These are phyloP conservation scores for Moesziomyces sp. DNA, from an alignment of 1,284 basidiomycete genomes.

Conservation along the genomic window DNA sequence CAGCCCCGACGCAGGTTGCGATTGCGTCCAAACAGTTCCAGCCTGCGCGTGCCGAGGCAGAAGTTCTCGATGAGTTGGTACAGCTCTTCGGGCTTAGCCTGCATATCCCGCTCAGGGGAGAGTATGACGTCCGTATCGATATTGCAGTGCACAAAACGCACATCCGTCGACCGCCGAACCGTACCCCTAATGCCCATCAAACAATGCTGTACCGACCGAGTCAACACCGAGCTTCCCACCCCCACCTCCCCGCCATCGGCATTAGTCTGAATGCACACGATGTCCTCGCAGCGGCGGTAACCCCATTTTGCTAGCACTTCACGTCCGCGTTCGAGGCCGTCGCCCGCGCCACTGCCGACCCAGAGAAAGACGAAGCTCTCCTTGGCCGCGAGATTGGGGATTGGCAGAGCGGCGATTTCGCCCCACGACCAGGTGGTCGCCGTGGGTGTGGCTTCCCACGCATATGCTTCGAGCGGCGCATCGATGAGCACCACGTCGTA, in stretches of 20 bases:
- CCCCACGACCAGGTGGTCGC: conserved; percentile 78
- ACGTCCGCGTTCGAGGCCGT: conserved; percentile 89
- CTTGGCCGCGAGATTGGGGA: conserved; percentile 85
- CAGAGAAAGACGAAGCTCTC: conserved; percentile 88
- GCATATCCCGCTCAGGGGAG: conserved; percentile 72
- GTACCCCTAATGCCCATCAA: conserved; percentile 98
- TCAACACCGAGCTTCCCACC: conserved; percentile 46
- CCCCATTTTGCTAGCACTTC: conserved; percentile 94
- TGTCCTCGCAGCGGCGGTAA: conserved; percentile 93
- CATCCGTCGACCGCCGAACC: conserved; percentile 90
- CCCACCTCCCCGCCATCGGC: conserved; percentile 46
- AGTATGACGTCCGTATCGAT: conserved; percentile 97
- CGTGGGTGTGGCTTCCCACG: conserved; percentile 48
- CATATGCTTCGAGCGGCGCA: conserved; percentile 76
- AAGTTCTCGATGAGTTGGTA: conserved; percentile 97
- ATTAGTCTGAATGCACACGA: conserved; percentile 96
- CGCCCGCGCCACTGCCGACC: conserved; percentile 90
- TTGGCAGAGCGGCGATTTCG: conserved; percentile 81
- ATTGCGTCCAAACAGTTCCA: conserved; percentile 87
- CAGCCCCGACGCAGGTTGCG: conserved; percentile 84
- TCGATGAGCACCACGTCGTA: conserved; percentile 95
- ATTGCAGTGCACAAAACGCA: conserved; percentile 97
- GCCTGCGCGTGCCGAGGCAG: conserved; percentile 88
- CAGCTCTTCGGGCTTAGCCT: conserved; percentile 90
- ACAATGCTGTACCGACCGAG: conserved; percentile 76